Percentiles rank a stretch among this genome's conserved stretches.
phyloP scores from a whole-genome alignment of 2,329 filamentous ascomycete genomes.

The Paecilomyces dactylethromorphus region DNA sequence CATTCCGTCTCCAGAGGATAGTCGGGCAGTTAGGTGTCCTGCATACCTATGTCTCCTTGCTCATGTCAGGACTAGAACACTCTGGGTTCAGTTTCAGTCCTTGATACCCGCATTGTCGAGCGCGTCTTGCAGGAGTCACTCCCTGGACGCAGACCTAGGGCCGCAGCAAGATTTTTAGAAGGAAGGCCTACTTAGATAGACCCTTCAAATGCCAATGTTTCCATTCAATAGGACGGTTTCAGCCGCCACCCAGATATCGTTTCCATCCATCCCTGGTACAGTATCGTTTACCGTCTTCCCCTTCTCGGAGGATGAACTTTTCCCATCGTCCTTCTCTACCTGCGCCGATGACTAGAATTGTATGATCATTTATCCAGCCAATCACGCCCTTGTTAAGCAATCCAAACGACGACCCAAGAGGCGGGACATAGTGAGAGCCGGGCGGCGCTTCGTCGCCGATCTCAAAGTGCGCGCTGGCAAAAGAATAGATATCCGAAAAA shows the following conservation, averaged over 20 bases:
- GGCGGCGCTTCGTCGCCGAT: conserved; percentile 64
- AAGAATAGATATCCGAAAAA: conserved; percentile 86
- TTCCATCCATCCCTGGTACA: conserved; percentile 75
- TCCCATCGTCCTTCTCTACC: conserved; percentile 82
- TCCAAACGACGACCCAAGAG: conserved; percentile 47
- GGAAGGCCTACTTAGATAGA: conserved; percentile 5
- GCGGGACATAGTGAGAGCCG: conserved; percentile 37
- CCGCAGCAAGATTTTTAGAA: not conserved
- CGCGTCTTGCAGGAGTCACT: not conserved
- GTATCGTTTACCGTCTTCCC: conserved; percentile 60
- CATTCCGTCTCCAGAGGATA: not conserved
- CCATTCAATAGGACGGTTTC: conserved; percentile 6
- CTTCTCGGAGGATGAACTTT: conserved; percentile 67
- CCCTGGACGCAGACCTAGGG: not conserved
- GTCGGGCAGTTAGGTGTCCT: not conserved
- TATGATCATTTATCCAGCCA: conserved; percentile 73
- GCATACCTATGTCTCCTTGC: not conserved
- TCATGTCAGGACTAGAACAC: not conserved
- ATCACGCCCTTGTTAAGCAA: conserved; percentile 73
- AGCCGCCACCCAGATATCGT: conserved; percentile 55
- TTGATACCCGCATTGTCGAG: not conserved
- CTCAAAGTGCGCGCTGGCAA: conserved; percentile 73
- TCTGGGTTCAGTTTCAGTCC: not conserved
- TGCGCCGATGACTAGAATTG: conserved; percentile 69
- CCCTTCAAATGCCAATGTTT: not conserved